These are phyloP conservation scores for Yamadazyma tumulicola DNA, from an alignment of 805 yeast species.

Conservation along the genomic window DNA sequence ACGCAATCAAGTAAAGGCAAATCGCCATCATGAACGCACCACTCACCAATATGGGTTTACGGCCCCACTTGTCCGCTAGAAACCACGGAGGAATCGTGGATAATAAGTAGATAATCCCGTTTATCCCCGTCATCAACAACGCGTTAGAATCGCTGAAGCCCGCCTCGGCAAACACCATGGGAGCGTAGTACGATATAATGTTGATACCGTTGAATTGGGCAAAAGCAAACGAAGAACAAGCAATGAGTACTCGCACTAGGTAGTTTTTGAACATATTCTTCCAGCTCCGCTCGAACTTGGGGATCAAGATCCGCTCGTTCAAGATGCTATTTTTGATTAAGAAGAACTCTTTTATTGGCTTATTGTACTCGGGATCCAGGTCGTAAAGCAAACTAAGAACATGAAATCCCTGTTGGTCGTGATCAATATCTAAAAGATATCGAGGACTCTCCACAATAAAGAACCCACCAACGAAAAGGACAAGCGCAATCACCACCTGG, in stretches of 20 bases:
- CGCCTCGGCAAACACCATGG: slow-evolving; percentile 48
- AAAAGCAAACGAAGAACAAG: slow-evolving; percentile 42
- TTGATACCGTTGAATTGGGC: slow-evolving; percentile 55
- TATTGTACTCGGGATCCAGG: slow-evolving; percentile 26
- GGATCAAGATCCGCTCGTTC: slow-evolving; percentile 34
- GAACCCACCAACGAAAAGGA: slow-evolving; percentile 69
- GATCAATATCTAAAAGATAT: slow-evolving; percentile 82
- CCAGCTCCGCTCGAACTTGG: slow-evolving; percentile 41
- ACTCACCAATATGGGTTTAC: slow-evolving; percentile 41
- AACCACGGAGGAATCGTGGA: slow-evolving; percentile 46
- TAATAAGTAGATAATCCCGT: slow-evolving; percentile 35
- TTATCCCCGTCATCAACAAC: slow-evolving; percentile 42
- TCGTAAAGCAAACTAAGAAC: slow-evolving; percentile 24
- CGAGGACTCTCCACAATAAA: slow-evolving; percentile 85
- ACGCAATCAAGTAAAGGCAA: slow-evolving; percentile 31
- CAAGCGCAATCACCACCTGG: slow-evolving; percentile 70
- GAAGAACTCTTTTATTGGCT: slow-evolving; percentile 42
- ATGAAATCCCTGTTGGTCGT: slow-evolving; percentile 52
- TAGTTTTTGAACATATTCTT: slow-evolving; percentile 39
- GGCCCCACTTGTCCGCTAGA: slow-evolving; percentile 43
- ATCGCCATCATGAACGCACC: slow-evolving; percentile 40
- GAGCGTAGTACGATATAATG: slow-evolving; percentile 56
- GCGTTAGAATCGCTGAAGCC: slow-evolving; percentile 43
- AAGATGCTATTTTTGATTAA: slow-evolving; percentile 44
- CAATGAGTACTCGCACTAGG: slow-evolving; percentile 31